phyloP scores from a whole-genome alignment of 192 early-diverging fungal species.

The Funneliformis geosporum region DNA sequence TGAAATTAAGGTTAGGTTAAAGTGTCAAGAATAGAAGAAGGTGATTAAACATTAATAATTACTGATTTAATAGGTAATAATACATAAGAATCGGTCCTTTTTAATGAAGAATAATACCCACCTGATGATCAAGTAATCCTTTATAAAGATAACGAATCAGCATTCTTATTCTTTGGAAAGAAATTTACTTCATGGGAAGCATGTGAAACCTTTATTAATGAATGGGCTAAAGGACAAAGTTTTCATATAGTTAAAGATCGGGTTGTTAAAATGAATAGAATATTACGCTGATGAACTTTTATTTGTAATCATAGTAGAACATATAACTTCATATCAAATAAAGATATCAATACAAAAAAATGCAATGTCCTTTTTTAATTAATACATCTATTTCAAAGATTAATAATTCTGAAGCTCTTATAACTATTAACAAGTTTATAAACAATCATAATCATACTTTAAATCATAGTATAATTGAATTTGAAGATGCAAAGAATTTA shows the following conservation, averaged over 20 bases:
- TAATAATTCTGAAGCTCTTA: background rate
- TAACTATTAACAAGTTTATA: background rate
- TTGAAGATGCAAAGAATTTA: background rate
- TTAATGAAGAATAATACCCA: no score
- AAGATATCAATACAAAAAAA: conserved; percentile 11
- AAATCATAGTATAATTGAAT: background rate
- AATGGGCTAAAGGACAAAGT: conserved; percentile 2
- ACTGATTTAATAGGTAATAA: no score
- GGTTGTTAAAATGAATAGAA: background rate
- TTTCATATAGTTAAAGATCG: conserved; percentile 10
- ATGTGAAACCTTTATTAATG: conserved; percentile 5
- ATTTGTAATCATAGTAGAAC: background rate
- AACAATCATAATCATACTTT: background rate
- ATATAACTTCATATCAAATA: background rate
- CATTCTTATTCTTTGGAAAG: background rate
- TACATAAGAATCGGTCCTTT: no score
- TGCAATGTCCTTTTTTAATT: background rate
- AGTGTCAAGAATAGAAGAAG: no score
- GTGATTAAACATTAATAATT: no score
- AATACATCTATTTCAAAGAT: conserved; percentile 5
- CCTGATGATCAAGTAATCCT: no score
- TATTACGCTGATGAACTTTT: background rate
- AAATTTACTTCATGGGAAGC: background rate
- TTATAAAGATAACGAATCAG: background rate
- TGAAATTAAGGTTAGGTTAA: no score